Conservation (phyloP, 2,329 filamentous ascomycete species). For the Ophiostoma sp. region DNA sequence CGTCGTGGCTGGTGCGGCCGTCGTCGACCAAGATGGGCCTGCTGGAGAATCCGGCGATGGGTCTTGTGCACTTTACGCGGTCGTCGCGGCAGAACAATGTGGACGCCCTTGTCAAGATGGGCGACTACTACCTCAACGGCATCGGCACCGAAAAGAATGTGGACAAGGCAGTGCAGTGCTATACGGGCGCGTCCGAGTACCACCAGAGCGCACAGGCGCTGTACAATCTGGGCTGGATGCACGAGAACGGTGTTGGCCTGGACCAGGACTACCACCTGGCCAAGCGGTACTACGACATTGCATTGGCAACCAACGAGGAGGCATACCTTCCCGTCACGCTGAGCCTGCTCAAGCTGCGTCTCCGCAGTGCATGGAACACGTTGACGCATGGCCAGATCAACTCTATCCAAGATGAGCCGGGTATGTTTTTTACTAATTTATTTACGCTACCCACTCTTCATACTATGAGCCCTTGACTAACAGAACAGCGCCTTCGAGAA, state of each 20-base stretch:
- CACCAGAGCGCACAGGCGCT: slow-evolving; percentile 90
- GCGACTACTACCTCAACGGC: slow-evolving; percentile 89
- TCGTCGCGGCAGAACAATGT: slow-evolving; percentile 90
- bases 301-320: slow-evolving; percentile 84
- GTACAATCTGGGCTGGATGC: slow-evolving; percentile 99
- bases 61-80: slow-evolving; percentile 89
- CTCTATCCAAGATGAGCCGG: slow-evolving; percentile 80
- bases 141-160: slow-evolving; percentile 66
- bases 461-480: background rate
- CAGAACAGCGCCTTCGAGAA: slow-evolving; percentile 54
- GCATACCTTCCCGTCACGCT: slow-evolving; percentile 90
- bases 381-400: slow-evolving; percentile 87
- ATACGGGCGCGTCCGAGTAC: slow-evolving; percentile 84
- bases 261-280: slow-evolving; percentile 96
- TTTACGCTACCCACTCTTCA: too few relatives aligned
- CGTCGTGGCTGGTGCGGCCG: slow-evolving; percentile 41
- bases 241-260: slow-evolving; percentile 90
- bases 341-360: slow-evolving; percentile 76
- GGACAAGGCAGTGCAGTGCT: slow-evolving; percentile 88
- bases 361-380: slow-evolving; percentile 90
- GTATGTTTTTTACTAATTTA: background rate
- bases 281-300: slow-evolving; percentile 92
- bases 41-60: slow-evolving; percentile 54
- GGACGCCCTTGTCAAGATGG: slow-evolving; percentile 95
- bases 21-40: slow-evolving; percentile 31